A percentile compares a stretch with the other conserved stretches of the same genome.
phyloP scores from a whole-genome alignment of 2,329 filamentous ascomycete species.

The Thielaviopsis populi region DNA sequence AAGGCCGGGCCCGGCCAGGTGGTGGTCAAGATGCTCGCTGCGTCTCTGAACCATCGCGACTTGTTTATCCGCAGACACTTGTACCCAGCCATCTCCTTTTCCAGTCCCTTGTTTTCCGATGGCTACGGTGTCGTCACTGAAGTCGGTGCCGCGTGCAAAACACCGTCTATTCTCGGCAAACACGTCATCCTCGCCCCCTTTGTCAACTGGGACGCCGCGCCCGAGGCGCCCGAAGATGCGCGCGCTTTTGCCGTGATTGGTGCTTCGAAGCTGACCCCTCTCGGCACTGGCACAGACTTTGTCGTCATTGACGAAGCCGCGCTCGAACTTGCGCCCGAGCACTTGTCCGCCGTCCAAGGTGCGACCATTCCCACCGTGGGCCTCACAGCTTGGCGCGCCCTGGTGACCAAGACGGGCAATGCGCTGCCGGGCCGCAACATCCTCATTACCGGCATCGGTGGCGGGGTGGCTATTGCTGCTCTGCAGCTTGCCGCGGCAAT shows the following conservation, averaged over 20 bases:
- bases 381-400: constrained; percentile 73
- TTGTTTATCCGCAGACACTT: constrained; percentile 86
- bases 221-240: constrained; percentile 57
- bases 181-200: constrained; percentile 66
- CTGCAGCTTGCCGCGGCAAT: constrained; percentile 63
- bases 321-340: constrained; percentile 58
- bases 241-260: constrained; percentile 49
- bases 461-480: constrained; percentile 73
- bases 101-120: constrained; percentile 65
- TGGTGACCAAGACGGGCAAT: constrained; percentile 62
- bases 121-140: constrained; percentile 60
- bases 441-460: constrained; percentile 80
- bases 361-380: constrained; percentile 77
- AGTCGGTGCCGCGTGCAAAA: constrained; percentile 36
- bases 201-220: constrained; percentile 58
- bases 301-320: constrained; percentile 54
- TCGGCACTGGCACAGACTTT: constrained; percentile 63
- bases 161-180: constrained; percentile 37
- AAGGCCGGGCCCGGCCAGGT: constrained; percentile 51
- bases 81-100: constrained; percentile 74
- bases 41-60: constrained; percentile 86
- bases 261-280: constrained; percentile 42
- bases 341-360: constrained; percentile 58
- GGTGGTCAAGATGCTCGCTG: constrained; percentile 60
- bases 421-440: constrained; percentile 54